Evolutionary conservation across 495 filamentous ascomycete species (phyloP).

Genomic region (Halenospora varia): DNA sequence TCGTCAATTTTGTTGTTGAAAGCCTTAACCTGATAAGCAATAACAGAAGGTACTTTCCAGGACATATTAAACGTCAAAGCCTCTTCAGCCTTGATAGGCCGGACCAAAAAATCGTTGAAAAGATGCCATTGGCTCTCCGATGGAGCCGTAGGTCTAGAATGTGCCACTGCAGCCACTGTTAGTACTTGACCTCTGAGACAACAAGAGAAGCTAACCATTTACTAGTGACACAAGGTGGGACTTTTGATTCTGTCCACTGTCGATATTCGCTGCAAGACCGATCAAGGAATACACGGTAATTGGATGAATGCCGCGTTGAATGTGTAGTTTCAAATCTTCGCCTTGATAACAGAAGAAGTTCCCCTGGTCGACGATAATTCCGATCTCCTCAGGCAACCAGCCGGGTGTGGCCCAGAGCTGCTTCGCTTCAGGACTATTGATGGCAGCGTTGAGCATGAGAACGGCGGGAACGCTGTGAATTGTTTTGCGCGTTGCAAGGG

Average conservation of each 20-base stretch:
- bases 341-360: slow-evolving; percentile 90
- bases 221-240: slow-evolving; percentile 88
- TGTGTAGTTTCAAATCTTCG: slow-evolving; percentile 69
- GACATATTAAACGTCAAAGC: slow-evolving; percentile 80
- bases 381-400: slow-evolving; percentile 91
- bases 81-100: slow-evolving; percentile 71
- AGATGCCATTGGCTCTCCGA: slow-evolving; percentile 75
- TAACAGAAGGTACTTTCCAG: slow-evolving; percentile 87
- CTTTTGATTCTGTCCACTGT: slow-evolving; percentile 75
- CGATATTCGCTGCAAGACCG: slow-evolving; percentile 86
- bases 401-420: slow-evolving; percentile 81
- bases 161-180: slow-evolving; percentile 52
- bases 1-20: slow-evolving; percentile 74
- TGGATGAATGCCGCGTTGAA: slow-evolving; percentile 56
- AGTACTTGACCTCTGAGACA: background rate
- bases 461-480: slow-evolving; percentile 77
- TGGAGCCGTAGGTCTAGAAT: slow-evolving; percentile 54
- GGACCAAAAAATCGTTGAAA: slow-evolving; percentile 95
- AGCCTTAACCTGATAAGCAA: slow-evolving; percentile 77
- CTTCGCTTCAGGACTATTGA: slow-evolving; percentile 64
- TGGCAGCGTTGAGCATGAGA: slow-evolving; percentile 76
- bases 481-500: slow-evolving; percentile 71
- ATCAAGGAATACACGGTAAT: slow-evolving; percentile 87
- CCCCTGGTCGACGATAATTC: slow-evolving; percentile 69
- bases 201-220: slow-evolving; percentile 52